phyloP scores from a whole-genome alignment of 2,329 filamentous ascomycete species.

The Mariannaea sp. region DNA sequence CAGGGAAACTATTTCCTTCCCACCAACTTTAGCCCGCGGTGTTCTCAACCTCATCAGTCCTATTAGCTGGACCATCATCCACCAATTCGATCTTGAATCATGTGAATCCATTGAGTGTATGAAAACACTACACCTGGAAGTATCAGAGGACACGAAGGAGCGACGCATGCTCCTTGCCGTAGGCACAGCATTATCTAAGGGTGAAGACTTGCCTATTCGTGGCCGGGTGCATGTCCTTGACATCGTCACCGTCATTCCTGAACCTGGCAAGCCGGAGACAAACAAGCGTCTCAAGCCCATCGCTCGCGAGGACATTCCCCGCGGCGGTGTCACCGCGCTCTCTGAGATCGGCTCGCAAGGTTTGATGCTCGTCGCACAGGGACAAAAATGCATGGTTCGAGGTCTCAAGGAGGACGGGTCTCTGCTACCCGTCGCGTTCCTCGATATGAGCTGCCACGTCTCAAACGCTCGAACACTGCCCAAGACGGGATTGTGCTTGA shows the following conservation, averaged over 20 bases:
- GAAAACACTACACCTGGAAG: conserved; percentile 81
- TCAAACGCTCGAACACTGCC: conserved; percentile 82
- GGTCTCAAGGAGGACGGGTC: conserved; percentile 95
- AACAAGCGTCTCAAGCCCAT: conserved; percentile 84
- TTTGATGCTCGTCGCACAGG: conserved; percentile 87
- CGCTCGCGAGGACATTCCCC: conserved; percentile 86
- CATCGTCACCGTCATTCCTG: conserved; percentile 87
- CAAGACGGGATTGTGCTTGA: conserved; percentile 81
- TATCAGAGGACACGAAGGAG: conserved; percentile 90
- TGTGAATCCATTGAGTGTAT: conserved; percentile 81
- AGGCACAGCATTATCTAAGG: conserved; percentile 83
- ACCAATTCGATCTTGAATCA: conserved; percentile 72
- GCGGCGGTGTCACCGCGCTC: conserved; percentile 87
- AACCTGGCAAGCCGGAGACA: conserved; percentile 83
- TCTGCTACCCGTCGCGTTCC: conserved; percentile 90
- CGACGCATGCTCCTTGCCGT: conserved; percentile 81
- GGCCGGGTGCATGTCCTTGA: conserved; percentile 91
- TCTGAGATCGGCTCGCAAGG: conserved; percentile 85
- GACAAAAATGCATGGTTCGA: conserved; percentile 96
- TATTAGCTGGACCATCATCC: conserved; percentile 76
- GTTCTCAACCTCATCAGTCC: conserved; percentile 80
- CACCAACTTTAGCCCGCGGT: conserved; percentile 73
- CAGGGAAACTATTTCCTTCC: conserved; percentile 67
- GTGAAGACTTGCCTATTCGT: conserved; percentile 86
- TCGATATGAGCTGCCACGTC: conserved; percentile 96